Percentiles rank a stretch among this genome's conserved stretches.
Conservation (phyloP, 176 grass and related monocot species). For the Calamus simplicifolius region DNA sequence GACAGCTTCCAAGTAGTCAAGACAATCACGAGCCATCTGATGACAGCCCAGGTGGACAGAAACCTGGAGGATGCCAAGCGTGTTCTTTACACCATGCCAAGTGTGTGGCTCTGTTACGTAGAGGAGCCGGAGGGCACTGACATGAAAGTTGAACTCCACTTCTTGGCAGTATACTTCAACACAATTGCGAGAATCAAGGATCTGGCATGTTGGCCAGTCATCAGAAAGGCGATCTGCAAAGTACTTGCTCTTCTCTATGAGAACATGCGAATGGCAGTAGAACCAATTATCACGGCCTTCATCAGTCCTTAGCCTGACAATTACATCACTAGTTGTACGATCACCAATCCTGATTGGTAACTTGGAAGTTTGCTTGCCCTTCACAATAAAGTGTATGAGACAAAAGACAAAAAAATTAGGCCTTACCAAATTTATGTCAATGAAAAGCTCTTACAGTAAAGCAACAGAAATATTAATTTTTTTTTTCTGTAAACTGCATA, state of each 20-base stretch:
- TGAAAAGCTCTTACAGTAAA: too few species aligned
- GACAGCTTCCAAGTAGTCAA: conserved; percentile 61
- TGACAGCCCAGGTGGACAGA: conserved; percentile 38
- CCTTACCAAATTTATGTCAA: too few species aligned
- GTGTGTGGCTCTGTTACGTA: conserved; percentile 59
- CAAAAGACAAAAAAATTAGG: not conserved
- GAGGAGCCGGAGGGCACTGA: conserved; percentile 56
- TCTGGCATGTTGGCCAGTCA: conserved; percentile 91
- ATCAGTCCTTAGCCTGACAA: conserved; percentile 68
- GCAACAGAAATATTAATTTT: too few species aligned
- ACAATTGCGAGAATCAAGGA: conserved; percentile 72
- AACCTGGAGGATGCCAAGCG: conserved; percentile 55
- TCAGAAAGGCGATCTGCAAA: conserved; percentile 83
- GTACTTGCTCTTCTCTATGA: conserved; percentile 61
- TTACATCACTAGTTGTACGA: conserved; percentile 72
- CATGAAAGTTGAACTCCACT: conserved; percentile 60
- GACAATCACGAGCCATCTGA: conserved; percentile 38
- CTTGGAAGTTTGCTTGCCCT: conserved; percentile 15
- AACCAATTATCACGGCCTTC: conserved; percentile 87
- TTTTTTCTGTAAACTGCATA: too few species aligned
- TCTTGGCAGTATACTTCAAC: conserved; percentile 72
- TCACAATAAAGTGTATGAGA: not conserved
- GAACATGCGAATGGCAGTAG: conserved; percentile 69
- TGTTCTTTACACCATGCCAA: conserved; percentile 70
- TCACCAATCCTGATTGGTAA: conserved; percentile 46